These are phyloP conservation scores for Diaporthe helianthi DNA, from an alignment of 2,329 filamentous ascomycete genomes.

Conservation along the genomic window DNA sequence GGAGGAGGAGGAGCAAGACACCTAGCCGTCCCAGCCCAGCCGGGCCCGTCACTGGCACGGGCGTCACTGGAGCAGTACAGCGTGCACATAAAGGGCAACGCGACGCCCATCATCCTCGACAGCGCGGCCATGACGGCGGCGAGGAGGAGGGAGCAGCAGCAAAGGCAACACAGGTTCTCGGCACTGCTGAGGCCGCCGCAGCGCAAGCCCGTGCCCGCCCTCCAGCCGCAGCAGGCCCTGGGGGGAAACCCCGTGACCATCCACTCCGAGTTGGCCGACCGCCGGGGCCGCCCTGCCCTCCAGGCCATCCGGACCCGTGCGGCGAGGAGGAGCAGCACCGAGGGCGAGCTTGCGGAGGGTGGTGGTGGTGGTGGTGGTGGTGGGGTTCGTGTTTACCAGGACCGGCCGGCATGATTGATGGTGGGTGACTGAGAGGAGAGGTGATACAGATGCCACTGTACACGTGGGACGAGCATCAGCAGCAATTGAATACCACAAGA, in stretches of 20 bases:
- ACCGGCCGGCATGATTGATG: not conserved
- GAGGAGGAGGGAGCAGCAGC: not conserved
- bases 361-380: too few species aligned
- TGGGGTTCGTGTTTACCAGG: not conserved
- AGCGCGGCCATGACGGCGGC: not conserved
- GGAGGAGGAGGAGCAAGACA: too few species aligned
- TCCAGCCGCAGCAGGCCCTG: conserved; percentile 14
- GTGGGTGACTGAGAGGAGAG: too few species aligned
- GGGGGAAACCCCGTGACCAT: conserved; percentile 5
- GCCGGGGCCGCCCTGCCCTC: conserved; percentile 24
- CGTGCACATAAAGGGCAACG: conserved; percentile 23
- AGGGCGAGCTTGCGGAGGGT: not conserved
- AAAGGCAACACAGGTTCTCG: not conserved
- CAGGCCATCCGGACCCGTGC: conserved; percentile 18
- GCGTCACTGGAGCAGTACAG: conserved; percentile 15
- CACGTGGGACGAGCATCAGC: not conserved
- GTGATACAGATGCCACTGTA: not conserved
- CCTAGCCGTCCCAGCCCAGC: not conserved
- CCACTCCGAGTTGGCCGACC: conserved; percentile 16
- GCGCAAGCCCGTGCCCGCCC: conserved; percentile 7
- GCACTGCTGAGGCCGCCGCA: conserved; percentile 11
- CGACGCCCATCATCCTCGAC: conserved; percentile 2
- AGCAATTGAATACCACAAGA: not conserved
- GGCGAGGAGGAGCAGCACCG: not conserved
- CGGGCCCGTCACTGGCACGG: not conserved